Evolutionary conservation across 305 asterid species (phyloP).

Genomic region (Rubia peregrina): DNA sequence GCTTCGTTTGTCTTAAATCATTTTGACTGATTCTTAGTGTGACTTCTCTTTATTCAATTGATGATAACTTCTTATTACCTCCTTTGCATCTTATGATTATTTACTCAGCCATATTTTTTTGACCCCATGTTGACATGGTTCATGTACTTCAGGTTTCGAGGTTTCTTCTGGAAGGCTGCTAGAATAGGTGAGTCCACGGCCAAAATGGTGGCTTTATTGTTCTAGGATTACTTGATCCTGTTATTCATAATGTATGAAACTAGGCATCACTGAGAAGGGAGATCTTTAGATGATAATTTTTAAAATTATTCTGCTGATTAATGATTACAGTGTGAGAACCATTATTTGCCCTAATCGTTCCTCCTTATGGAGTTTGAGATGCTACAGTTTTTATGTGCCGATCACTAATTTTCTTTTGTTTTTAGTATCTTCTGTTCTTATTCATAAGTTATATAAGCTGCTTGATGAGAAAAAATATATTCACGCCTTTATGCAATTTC

Average conservation of each 20-base stretch:
- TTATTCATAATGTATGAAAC: not conserved
- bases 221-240: not conserved
- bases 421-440: not conserved
- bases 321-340: not conserved
- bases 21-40: not conserved
- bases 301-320: no score
- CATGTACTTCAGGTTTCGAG: constrained; percentile 64
- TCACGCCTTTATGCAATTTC: not conserved
- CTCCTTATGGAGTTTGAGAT: not conserved
- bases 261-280: not conserved
- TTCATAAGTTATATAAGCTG: not conserved
- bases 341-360: not conserved
- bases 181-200: constrained; percentile 49
- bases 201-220: constrained; percentile 1
- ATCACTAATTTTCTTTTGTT: not conserved
- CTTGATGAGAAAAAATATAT: not conserved
- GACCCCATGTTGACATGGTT: constrained; percentile 23
- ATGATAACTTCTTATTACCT: not conserved
- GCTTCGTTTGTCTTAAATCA: not conserved
- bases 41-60: not conserved
- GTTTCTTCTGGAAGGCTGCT: constrained; percentile 88
- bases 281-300: no score
- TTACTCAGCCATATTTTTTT: not conserved
- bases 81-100: not conserved
- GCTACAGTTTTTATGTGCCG: not conserved